phyloP scores from a whole-genome alignment of 148 eudicot species.

The Chenopodium quinoa region DNA sequence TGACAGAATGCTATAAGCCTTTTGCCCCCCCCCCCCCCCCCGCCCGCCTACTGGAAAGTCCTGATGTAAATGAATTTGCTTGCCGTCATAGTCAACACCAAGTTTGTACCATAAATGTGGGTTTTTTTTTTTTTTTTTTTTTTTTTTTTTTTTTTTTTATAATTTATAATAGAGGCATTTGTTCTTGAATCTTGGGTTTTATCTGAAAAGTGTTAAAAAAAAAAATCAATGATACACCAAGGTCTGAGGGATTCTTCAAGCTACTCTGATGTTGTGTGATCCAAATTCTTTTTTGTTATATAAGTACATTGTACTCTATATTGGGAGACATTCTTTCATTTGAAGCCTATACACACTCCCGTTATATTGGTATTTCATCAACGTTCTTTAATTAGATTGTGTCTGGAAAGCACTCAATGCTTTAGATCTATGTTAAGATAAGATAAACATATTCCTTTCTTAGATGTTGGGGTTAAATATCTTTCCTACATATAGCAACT shows the following conservation, averaged over 20 bases:
- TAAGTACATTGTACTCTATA: background rate
- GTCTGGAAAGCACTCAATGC: background rate
- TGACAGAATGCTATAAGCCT: background rate
- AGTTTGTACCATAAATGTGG: background rate
- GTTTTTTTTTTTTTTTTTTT: background rate
- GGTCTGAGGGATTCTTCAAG: background rate
- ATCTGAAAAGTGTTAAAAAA: background rate
- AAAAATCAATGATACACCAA: background rate
- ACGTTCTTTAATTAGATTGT: background rate
- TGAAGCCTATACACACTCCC: background rate
- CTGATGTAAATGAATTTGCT: background rate
- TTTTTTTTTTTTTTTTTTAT: background rate
- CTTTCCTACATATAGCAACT: background rate
- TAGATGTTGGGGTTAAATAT: background rate
- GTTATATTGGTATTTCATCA: background rate
- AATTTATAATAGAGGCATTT: background rate
- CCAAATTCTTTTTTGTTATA: background rate
- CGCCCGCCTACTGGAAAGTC: background rate
- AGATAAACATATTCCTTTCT: background rate
- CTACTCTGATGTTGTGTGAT: background rate
- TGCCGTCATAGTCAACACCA: background rate
- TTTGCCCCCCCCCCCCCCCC: background rate
- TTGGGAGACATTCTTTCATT: background rate
- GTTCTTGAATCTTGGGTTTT: background rate
- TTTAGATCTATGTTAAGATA: background rate